A percentile compares a stretch with the other conserved stretches of the same genome.
Evolutionary conservation across 2,329 filamentous ascomycete species (phyloP).

Genomic region (Cladosporium sp.): DNA sequence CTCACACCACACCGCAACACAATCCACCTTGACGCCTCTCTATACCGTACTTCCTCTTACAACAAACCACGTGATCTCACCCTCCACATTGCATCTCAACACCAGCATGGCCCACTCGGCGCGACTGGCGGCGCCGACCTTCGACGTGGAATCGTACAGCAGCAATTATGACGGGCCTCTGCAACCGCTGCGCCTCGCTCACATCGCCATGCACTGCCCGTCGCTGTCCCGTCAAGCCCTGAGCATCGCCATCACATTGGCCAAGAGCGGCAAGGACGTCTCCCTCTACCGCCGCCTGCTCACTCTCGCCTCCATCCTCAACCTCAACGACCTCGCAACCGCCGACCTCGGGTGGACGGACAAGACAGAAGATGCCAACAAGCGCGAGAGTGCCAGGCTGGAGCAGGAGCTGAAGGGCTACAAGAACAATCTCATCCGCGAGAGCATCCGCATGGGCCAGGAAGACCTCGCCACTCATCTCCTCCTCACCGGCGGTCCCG

Average conservation of each 20-base stretch:
- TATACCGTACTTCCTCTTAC: background rate
- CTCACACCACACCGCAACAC: background rate
- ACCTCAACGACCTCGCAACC: conserved; percentile 64
- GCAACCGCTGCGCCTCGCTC: conserved; percentile 74
- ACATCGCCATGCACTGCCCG: conserved; percentile 77
- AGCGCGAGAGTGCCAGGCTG: conserved; percentile 69
- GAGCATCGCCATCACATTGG: conserved; percentile 71
- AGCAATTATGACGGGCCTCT: conserved; percentile 85
- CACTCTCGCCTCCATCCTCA: conserved; percentile 66
- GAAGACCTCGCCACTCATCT: conserved; percentile 87
- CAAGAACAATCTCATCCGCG: conserved; percentile 95
- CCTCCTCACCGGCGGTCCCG: conserved; percentile 66
- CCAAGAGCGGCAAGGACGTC: conserved; percentile 74
- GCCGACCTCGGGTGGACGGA: conserved; percentile 76
- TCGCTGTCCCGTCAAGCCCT: conserved; percentile 78
- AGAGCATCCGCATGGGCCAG: conserved; percentile 90
- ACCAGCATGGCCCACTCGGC: conserved; percentile 12
- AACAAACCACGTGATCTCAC: no score
- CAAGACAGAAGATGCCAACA: conserved; percentile 64
- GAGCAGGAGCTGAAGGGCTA: conserved; percentile 86
- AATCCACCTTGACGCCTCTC: background rate
- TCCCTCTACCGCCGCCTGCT: conserved; percentile 68
- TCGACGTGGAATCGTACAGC: conserved; percentile 89
- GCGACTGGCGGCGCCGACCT: conserved; percentile 62
- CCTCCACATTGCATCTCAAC: background rate